Base-by-base conservation (phyloP, 805 yeast species). In the Ogataea allantospora region DNA sequence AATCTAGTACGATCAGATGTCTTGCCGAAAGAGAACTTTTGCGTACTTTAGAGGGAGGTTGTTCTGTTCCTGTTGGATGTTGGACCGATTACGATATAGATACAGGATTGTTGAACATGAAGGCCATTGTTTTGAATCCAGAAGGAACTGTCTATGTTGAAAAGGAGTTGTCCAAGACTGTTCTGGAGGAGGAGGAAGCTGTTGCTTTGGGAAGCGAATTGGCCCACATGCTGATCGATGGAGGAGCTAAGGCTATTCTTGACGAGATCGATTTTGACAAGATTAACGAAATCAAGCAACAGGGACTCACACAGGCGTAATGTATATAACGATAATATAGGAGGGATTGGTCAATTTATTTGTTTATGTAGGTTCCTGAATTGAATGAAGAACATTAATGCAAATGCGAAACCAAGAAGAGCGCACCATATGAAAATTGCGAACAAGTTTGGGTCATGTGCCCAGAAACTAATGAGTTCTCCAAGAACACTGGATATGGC, bases 61-160 rank as follows among this genome's bases (percentile, higher is more conserved):
- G 99, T 64, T 87, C 96, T 1, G 97, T 93, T 12, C 99, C 99
- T 6, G 85, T 93, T 48, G 99, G 99, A 35, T 96, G 88, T 19
- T 74, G 78, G 47, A 71, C 88, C n/a, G 47, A 54, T 7, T 65
- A 73, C 47, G 62, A 73, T 37, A 63, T 60, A 14, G 49, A 33
- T 2, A 68, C 78, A 0, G 63, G 70, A 24, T 48, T 47, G 7
- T 68, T 88, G 38, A 53, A 58, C 4, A 63, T 89, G 45, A 75
- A 77, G 47, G 95, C 85, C 5, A 72, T 84, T 24, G 95, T 91
- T 11, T 83, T 88, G 21, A 77, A 83, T 44, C 89, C 89, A 7
- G 95, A 89, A 58, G 99, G 99, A 9, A 62, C 66, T 6, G 70
- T 77, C 44, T 69, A 64, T 22, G 88, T 88, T 11, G 85, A 84